Conservation (phyloP, 176 grass and related monocot genomes). For the Poa annua region DNA sequence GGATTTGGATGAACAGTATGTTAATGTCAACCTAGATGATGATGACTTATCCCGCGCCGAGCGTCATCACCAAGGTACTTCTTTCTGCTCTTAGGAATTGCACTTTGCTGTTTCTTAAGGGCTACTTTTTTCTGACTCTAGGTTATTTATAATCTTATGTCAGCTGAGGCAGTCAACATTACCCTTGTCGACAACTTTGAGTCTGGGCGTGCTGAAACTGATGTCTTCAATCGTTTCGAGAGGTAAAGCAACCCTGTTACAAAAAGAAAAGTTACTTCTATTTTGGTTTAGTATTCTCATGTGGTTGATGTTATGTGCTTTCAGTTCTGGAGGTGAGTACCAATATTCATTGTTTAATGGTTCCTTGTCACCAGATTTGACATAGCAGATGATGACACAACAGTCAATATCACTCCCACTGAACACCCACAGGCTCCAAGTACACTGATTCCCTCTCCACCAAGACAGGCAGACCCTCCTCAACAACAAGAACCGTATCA, state of each 20-base stretch:
- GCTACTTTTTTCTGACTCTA: conserved; percentile 1
- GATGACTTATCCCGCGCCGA: conserved; percentile 51
- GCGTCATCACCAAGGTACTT: conserved; percentile 75
- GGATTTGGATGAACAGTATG: conserved; percentile 81
- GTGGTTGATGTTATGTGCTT: not conserved
- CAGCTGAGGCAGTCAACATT: conserved; percentile 73
- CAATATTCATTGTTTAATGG: conserved; percentile 30
- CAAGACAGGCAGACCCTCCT: conserved; percentile 51
- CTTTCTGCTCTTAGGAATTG: conserved; percentile 30
- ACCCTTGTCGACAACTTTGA: conserved; percentile 68
- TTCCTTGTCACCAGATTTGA: conserved; percentile 70
- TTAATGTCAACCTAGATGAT: conserved; percentile 71
- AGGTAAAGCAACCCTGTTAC: conserved; percentile 45
- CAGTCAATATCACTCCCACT: conserved; percentile 58
- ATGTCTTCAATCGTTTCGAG: conserved; percentile 79
- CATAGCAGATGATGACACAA: conserved; percentile 81
- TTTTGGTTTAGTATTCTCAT: conserved; percentile 32
- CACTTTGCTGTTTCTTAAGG: conserved; percentile 22
- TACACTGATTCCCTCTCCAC: conserved; percentile 60
- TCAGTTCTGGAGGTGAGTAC: not conserved
- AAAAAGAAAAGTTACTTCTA: conserved; percentile 17
- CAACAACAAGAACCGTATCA: conserved; percentile 41
- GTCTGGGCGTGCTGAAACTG: conserved; percentile 54
- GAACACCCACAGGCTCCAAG: conserved; percentile 52
- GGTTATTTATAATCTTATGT: conserved; percentile 32